These are phyloP conservation scores for Flueggea neowawraea DNA, from an alignment of 441 rosid species.

Conservation along the genomic window DNA sequence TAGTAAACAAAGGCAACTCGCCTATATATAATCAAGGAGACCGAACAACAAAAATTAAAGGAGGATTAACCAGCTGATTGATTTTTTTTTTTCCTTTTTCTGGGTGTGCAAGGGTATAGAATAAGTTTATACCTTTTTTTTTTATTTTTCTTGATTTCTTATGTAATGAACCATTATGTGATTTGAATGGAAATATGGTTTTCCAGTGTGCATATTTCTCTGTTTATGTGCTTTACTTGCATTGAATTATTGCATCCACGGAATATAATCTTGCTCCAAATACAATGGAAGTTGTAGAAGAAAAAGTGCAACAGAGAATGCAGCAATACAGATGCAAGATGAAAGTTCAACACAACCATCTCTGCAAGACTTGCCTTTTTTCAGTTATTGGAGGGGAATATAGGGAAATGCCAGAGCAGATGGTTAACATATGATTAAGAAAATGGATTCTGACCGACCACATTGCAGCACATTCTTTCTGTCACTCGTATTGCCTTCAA, in stretches of 20 bases:
- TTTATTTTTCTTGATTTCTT: constrained; percentile 34
- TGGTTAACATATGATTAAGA: not conserved
- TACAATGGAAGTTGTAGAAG: too few relatives aligned
- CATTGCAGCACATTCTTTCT: constrained; percentile 1
- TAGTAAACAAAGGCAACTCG: constrained; percentile 64
- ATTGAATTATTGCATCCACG: constrained; percentile 11
- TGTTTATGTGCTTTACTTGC: not conserved
- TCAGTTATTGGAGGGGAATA: not conserved
- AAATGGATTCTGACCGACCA: constrained; percentile 1
- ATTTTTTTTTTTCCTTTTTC: constrained; percentile 35
- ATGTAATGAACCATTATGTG: constrained; percentile 45
- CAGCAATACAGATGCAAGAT: constrained; percentile 8
- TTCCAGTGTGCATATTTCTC: constrained; percentile 56
- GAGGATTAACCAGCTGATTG: constrained; percentile 54
- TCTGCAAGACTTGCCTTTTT: not conserved
- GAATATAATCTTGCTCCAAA: not conserved
- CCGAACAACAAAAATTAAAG: constrained; percentile 24
- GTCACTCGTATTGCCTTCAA: not conserved
- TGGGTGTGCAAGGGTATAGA: constrained; percentile 64
- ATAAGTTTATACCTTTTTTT: constrained; percentile 31
- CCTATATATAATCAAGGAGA: constrained; percentile 51
- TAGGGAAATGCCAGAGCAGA: constrained; percentile 3
- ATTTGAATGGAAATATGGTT: constrained; percentile 62
- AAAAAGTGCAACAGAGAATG: constrained; percentile 10
- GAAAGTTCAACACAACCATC: not conserved